Evolutionary conservation across 345 rosid genomes (phyloP).

Genomic region (Rhizophora apiculata): DNA sequence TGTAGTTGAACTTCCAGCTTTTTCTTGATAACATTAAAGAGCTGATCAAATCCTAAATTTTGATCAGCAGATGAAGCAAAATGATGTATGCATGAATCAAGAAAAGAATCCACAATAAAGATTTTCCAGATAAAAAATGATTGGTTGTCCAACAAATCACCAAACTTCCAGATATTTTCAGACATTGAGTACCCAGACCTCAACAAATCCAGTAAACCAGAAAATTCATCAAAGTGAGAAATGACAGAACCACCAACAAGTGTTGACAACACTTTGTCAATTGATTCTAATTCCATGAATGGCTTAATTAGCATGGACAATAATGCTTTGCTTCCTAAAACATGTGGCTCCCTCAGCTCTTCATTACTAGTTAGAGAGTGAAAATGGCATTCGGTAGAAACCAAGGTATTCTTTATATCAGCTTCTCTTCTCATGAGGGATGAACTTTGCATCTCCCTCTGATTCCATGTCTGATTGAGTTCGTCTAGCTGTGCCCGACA

Average conservation of each 20-base stretch:
- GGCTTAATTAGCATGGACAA: constrained; percentile 54
- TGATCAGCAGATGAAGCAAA: constrained; percentile 64
- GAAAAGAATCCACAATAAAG: constrained; percentile 67
- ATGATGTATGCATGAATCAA: constrained; percentile 82
- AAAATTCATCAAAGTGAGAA: constrained; percentile 39
- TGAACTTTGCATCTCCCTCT: constrained; percentile 58
- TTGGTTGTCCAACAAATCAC: constrained; percentile 48
- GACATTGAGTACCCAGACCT: constrained; percentile 54
- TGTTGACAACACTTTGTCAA: constrained; percentile 49
- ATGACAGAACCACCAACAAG: constrained; percentile 31
- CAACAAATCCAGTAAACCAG: constrained; percentile 44
- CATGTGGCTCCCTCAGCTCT: constrained; percentile 44
- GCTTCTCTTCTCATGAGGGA: constrained; percentile 59
- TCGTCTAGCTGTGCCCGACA: constrained; percentile 79
- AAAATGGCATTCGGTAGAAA: constrained; percentile 59
- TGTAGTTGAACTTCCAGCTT: constrained; percentile 75
- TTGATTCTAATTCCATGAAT: constrained; percentile 62
- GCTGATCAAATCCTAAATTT: constrained; percentile 84
- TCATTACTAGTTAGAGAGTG: constrained; percentile 49
- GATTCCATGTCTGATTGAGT: constrained; percentile 83
- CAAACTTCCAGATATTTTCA: constrained; percentile 70
- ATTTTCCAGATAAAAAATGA: constrained; percentile 87
- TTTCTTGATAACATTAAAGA: constrained; percentile 62
- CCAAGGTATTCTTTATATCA: constrained; percentile 52
- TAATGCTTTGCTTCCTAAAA: constrained; percentile 54